These are phyloP conservation scores for Thielaviopsis musarum DNA, from an alignment of 2,329 filamentous ascomycete genomes.

Conservation along the genomic window DNA sequence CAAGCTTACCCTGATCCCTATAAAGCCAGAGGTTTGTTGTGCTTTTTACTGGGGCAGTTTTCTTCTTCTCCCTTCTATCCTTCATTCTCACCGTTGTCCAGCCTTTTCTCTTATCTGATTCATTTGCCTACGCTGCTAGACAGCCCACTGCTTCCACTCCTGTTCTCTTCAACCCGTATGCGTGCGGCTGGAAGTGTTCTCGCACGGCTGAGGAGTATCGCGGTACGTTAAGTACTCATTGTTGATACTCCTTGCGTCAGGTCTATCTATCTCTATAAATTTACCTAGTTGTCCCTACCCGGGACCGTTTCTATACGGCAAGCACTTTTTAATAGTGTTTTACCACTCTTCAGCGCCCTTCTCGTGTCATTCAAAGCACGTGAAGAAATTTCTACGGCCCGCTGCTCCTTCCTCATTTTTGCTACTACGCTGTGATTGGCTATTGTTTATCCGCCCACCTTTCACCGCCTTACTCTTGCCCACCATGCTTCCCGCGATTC, in stretches of 20 bases:
- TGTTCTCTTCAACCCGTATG: slow-evolving; percentile 7
- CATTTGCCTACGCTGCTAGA: not conserved
- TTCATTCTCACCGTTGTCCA: not conserved
- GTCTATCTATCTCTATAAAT: slow-evolving; percentile 20
- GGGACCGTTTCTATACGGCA: not conserved
- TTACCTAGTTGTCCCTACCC: slow-evolving; percentile 2
- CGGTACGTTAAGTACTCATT: slow-evolving; percentile 25
- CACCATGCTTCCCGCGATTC: slow-evolving; percentile 42
- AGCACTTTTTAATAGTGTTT: not conserved
- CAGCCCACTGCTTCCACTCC: not conserved
- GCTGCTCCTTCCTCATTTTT: not conserved
- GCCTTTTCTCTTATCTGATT: not conserved
- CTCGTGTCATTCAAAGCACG: not conserved
- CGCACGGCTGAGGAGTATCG: slow-evolving; percentile 45
- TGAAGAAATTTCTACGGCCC: not conserved
- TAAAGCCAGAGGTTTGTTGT: not conserved
- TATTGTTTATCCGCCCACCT: not conserved
- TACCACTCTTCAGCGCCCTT: not conserved
- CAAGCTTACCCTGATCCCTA: not conserved
- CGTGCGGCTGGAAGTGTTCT: slow-evolving; percentile 12
- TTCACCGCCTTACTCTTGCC: not conserved
- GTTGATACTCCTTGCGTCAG: slow-evolving; percentile 51
- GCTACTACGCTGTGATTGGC: not conserved
- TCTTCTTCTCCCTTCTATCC: not conserved
- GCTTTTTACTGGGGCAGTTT: not conserved